Evolutionary conservation across 306 rosid genomes (phyloP).

Genomic region (Vigna radiata): DNA sequence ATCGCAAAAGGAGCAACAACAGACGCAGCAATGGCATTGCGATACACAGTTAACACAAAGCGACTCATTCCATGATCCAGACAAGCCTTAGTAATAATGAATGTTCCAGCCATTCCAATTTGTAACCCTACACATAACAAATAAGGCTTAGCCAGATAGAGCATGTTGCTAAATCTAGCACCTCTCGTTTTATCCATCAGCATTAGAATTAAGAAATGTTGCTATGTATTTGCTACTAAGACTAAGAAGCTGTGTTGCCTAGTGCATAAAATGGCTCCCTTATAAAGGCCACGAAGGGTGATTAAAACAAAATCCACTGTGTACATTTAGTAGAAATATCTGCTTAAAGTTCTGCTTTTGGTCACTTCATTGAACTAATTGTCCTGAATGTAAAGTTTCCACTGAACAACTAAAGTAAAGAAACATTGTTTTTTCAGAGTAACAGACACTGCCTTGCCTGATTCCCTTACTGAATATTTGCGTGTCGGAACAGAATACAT

Average conservation of each 20-base stretch:
- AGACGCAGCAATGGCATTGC: conserved; percentile 62
- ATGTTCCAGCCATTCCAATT: conserved; percentile 65
- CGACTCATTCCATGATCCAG: conserved; percentile 68
- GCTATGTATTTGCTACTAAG: neutral
- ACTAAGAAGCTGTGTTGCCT: neutral
- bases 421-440: neutral
- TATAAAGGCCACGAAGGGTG: conserved; percentile 26
- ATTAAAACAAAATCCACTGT: conserved; percentile 37
- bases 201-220: neutral
- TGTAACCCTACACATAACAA: conserved; percentile 66
- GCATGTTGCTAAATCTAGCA: neutral
- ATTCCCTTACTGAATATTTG: conserved; percentile 1
- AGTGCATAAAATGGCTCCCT: conserved; percentile 10
- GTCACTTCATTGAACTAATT: neutral
- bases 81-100: conserved; percentile 57
- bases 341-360: conserved; percentile 10
- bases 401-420: conserved; percentile 15
- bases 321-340: neutral
- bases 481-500: neutral
- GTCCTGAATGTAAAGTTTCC: neutral
- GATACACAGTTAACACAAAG: conserved; percentile 65
- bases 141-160: conserved; percentile 60
- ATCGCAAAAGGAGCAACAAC: conserved; percentile 69
- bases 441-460: neutral
- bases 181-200: neutral